Evolutionary conservation across 257 asterid species (phyloP).

Genomic region (Thymus mandschuricus): DNA sequence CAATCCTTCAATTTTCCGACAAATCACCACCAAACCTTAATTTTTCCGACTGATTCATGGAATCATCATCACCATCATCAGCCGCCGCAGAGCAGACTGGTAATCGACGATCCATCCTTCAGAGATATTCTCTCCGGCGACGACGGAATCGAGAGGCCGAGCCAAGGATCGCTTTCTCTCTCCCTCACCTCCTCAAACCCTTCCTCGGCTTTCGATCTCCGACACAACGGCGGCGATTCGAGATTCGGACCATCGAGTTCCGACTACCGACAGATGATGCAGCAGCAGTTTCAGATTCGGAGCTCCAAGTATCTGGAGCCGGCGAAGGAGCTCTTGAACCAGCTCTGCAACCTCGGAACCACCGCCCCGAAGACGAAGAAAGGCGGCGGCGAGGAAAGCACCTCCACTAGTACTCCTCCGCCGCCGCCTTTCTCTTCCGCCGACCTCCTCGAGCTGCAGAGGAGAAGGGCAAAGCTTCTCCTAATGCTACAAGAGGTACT

Average conservation of each 20-base stretch:
- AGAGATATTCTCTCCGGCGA: slow-evolving; percentile 63
- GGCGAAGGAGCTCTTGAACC: slow-evolving; percentile 69
- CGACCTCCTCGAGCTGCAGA: slow-evolving; percentile 73
- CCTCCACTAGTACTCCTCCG: slow-evolving; percentile 38
- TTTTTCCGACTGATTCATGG: slow-evolving; percentile 36
- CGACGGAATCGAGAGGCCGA: slow-evolving; percentile 63
- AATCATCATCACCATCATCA: slow-evolving; percentile 20
- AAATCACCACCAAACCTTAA: slow-evolving; percentile 27
- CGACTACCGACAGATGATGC: slow-evolving; percentile 38
- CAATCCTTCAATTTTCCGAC: slow-evolving; percentile 26
- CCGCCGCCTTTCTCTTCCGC: slow-evolving; percentile 45
- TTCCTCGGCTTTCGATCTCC: slow-evolving; percentile 37
- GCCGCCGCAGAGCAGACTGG: slow-evolving; percentile 25
- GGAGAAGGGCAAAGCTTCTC: slow-evolving; percentile 67
- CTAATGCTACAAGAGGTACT: slow-evolving; percentile 89
- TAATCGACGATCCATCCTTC: slow-evolving; percentile 50
- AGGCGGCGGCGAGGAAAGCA: slow-evolving; percentile 35
- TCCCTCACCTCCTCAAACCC: slow-evolving; percentile 58
- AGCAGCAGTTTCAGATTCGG: slow-evolving; percentile 43
- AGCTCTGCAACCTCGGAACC: slow-evolving; percentile 68
- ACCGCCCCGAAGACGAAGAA: slow-evolving; percentile 38
- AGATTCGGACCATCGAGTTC: slow-evolving; percentile 49
- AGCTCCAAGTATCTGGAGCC: slow-evolving; percentile 66
- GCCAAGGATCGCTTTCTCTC: slow-evolving; percentile 74
- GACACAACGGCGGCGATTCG: neutral